phyloP scores from a whole-genome alignment of 345 rosid species.

The Eucalyptus melliodora region DNA sequence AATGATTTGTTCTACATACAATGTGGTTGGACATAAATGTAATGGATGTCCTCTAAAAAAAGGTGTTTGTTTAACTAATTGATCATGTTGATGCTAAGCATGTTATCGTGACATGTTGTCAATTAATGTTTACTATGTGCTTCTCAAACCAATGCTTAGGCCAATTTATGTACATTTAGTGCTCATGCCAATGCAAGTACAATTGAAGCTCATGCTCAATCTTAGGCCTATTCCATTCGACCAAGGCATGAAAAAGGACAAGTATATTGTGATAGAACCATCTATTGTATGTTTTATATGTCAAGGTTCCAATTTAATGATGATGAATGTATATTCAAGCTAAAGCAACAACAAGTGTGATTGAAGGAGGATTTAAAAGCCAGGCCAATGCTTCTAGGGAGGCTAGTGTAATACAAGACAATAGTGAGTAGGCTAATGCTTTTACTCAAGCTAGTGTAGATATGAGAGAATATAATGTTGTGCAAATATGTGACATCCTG shows the following conservation, averaged over 20 bases:
- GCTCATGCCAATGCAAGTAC: neutral
- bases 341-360: neutral
- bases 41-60: neutral
- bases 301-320: neutral
- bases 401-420: neutral
- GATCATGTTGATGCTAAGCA: neutral
- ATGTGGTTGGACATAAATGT: neutral
- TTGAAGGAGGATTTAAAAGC: neutral
- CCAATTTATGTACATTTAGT: neutral
- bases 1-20: neutral
- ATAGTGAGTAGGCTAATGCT: neutral
- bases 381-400: accelerated
- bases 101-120: neutral
- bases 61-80: neutral
- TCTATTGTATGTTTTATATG: neutral
- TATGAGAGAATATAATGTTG: no score
- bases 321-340: neutral
- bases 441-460: neutral
- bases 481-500: neutral
- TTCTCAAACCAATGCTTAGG: neutral
- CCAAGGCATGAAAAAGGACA: neutral
- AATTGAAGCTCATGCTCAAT: neutral
- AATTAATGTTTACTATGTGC: neutral
- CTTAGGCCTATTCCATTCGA: neutral
- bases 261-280: neutral